Base-by-base conservation (phyloP, 148 eudicot species). In the Amaranthus hypochondriacus region DNA sequence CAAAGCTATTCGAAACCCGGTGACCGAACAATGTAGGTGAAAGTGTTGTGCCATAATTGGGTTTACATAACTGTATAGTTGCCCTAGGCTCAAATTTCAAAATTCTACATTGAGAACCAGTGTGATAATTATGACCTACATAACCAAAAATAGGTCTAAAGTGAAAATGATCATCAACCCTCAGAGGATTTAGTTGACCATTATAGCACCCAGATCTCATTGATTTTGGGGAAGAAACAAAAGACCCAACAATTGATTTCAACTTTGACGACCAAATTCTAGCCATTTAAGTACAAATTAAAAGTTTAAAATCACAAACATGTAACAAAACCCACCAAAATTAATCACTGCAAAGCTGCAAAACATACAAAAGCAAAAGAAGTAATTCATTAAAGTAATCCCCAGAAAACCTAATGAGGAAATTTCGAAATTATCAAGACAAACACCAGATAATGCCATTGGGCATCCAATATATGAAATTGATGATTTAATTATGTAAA, bases 201-300 rank as follows among this genome's bases (percentile, higher is more conserved):
- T 49, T 72, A 73, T 5, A 75, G 48, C 50, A 71, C 6, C 56
- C 66, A 54, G 73, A 56, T 66, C 76, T 8, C 18, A 69, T n/a
- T 18, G 73, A 56, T 68, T 76, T 77, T 49, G 78, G 73, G 39
- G 66, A 66, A 47, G 75, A 62, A 44, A 39, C 60, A 39, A 75
- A 9, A 5, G 73, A 73, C 52, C 75, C 67, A 72, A 74, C 47
- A 48, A 84, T 49, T 5, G 84, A 80, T 82, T 81, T 89, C 86
- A 80, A 57, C 75, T 74, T 69, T 5, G 76, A 80, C 83, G 79
- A 57, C 84, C 88, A 83, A 71, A 86, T 84, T 56, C 85, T 82
- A 73, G 83, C 89, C 89, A 88, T 88, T 78, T 15, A 69, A 55
- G n/a, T 63, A 9, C 18, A 11, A 18, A 61, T 68, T 9, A 68